A percentile compares a stretch with the other conserved stretches of the same genome.
phyloP scores from a whole-genome alignment of 257 asterid genomes.

The Nicotiana tomentosiformis region DNA sequence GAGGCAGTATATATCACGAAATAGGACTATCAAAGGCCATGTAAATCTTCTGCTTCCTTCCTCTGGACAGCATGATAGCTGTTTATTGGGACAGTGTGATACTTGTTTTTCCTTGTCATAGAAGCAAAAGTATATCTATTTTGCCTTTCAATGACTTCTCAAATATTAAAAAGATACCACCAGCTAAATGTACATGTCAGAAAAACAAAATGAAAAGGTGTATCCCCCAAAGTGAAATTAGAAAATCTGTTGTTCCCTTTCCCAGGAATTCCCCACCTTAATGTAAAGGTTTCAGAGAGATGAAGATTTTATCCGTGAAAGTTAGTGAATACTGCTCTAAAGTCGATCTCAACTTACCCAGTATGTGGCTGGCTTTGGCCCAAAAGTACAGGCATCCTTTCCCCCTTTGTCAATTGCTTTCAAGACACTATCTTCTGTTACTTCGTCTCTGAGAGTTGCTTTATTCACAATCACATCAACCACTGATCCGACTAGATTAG shows the following conservation, averaged over 20 bases:
- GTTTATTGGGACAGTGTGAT: not conserved
- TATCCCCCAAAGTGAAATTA: not conserved
- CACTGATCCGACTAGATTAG: slow-evolving; percentile 66
- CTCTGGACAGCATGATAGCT: not conserved
- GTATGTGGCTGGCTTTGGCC: slow-evolving; percentile 66
- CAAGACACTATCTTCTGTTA: slow-evolving; percentile 47
- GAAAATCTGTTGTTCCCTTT: not conserved
- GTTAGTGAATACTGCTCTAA: not conserved
- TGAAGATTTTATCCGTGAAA: not conserved
- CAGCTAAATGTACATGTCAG: not conserved
- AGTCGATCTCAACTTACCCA: slow-evolving; percentile 54
- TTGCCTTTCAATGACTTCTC: not conserved
- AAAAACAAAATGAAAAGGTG: not conserved
- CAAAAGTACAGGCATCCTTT: slow-evolving; percentile 60
- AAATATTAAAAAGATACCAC: not conserved
- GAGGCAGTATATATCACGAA: not conserved
- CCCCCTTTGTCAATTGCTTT: slow-evolving; percentile 93
- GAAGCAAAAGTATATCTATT: slow-evolving; percentile 15
- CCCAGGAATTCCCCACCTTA: slow-evolving; percentile 12
- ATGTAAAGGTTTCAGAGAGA: not conserved
- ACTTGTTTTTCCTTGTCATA: not conserved
- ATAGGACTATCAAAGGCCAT: not conserved
- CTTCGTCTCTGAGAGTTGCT: slow-evolving; percentile 30
- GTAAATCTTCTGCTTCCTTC: not conserved
- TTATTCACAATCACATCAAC: slow-evolving; percentile 47